phyloP scores from a whole-genome alignment of 1,284 basidiomycete species.

The Melampsora larici-populina region DNA sequence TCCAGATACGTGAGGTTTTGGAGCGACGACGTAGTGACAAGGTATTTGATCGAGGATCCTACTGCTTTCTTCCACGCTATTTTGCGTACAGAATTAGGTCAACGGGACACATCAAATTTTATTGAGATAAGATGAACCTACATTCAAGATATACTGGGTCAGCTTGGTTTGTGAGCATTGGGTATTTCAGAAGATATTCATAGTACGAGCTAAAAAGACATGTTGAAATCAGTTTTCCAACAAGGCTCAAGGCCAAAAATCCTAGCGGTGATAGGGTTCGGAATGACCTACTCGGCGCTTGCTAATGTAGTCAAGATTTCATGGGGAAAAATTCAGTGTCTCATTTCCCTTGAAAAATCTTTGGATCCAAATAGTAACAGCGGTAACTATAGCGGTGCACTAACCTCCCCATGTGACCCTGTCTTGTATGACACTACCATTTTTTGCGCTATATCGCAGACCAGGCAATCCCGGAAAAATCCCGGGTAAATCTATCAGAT shows the following conservation, averaged over 20 bases:
- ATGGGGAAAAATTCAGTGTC: not conserved
- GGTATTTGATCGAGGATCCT: slow-evolving; percentile 35
- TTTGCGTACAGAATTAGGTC: not conserved
- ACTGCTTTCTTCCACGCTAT: slow-evolving; percentile 37
- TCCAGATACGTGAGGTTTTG: slow-evolving; percentile 29
- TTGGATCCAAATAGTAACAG: too few species aligned
- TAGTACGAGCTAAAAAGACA: slow-evolving; percentile 25
- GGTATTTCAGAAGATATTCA: slow-evolving; percentile 42
- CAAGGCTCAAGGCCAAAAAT: not conserved
- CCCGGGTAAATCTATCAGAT: slow-evolving; percentile 3
- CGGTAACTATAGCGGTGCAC: not conserved
- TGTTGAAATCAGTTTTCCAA: too few species aligned
- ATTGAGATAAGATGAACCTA: not conserved
- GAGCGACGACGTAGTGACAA: slow-evolving; percentile 13
- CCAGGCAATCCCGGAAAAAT: slow-evolving; percentile 26
- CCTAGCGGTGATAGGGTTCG: not conserved
- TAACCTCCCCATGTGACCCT: slow-evolving; percentile 31
- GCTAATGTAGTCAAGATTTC: not conserved
- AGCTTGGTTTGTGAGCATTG: slow-evolving; percentile 26
- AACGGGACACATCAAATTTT: not conserved
- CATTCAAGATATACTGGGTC: slow-evolving; percentile 30
- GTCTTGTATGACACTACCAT: slow-evolving; percentile 25
- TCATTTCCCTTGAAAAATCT: too few species aligned
- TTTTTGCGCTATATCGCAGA: slow-evolving; percentile 20
- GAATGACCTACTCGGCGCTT: slow-evolving; percentile 25